Conservation (phyloP, 176 grass and related monocot species). For the Eleusine coracana region DNA sequence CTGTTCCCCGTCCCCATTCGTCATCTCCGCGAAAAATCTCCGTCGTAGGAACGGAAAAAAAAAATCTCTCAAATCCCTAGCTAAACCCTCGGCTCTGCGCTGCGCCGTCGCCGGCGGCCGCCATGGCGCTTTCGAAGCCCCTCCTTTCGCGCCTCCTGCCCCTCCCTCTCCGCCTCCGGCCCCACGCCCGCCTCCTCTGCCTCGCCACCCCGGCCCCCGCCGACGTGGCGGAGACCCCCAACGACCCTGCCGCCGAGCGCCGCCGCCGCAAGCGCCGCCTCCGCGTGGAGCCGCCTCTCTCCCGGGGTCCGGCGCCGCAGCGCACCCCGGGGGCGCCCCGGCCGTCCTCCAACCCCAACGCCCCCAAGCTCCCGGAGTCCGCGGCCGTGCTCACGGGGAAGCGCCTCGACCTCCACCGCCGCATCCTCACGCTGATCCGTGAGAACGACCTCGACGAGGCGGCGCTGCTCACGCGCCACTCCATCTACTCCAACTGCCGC, state of each 20-base stretch:
- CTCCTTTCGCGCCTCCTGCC: constrained; percentile 41
- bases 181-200: constrained; percentile 49
- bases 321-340: constrained; percentile 44
- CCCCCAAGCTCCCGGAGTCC: constrained; percentile 81
- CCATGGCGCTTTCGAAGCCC: constrained; percentile 60
- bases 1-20: not conserved
- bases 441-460: constrained; percentile 92
- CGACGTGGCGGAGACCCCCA: constrained; percentile 32
- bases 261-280: constrained; percentile 66
- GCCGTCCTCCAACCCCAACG: constrained; percentile 58
- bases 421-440: constrained; percentile 76
- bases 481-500: constrained; percentile 97
- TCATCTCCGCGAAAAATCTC: not conserved
- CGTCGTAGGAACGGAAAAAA: not conserved
- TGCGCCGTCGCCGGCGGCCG: constrained; percentile 33
- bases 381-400: constrained; percentile 73
- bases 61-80: constrained; percentile 41
- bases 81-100: constrained; percentile 28
- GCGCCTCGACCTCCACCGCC: constrained; percentile 82
- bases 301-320: constrained; percentile 50
- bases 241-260: constrained; percentile 54
- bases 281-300: constrained; percentile 54
- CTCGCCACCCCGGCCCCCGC: constrained; percentile 12
- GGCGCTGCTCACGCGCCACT: constrained; percentile 84
- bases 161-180: constrained; percentile 39